These are phyloP conservation scores for Hortaea werneckii DNA, from an alignment of 2,329 filamentous ascomycete genomes.

Conservation along the genomic window DNA sequence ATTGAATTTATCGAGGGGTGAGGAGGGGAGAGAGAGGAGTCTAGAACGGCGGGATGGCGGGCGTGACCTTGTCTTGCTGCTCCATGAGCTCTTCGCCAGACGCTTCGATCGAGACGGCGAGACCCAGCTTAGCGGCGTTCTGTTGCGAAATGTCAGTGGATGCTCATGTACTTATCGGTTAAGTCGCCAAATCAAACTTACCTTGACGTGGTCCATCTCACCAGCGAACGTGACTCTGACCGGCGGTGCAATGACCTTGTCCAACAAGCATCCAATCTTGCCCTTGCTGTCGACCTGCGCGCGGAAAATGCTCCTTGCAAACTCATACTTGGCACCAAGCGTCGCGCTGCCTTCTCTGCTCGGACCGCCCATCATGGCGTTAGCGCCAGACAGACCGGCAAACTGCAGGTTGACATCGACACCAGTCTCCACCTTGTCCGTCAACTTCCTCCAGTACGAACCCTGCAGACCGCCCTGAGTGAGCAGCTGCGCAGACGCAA, in stretches of 20 bases:
- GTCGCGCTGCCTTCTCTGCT: slow-evolving; percentile 84
- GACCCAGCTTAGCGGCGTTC: slow-evolving; percentile 90
- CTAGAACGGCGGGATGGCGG: slow-evolving; percentile 32
- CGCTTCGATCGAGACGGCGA: slow-evolving; percentile 86
- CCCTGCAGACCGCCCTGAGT: slow-evolving; percentile 80
- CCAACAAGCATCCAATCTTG: slow-evolving; percentile 82
- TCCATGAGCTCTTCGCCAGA: slow-evolving; percentile 78
- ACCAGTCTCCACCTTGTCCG: slow-evolving; percentile 91
- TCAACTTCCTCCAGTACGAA: slow-evolving; percentile 87
- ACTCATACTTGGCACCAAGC: slow-evolving; percentile 95
- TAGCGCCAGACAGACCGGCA: slow-evolving; percentile 45
- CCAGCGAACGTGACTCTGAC: slow-evolving; percentile 92
- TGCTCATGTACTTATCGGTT: no score
- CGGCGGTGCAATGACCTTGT: slow-evolving; percentile 89
- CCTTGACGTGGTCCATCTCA: slow-evolving; percentile 91
- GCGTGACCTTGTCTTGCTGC: slow-evolving; percentile 51
- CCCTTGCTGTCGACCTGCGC: slow-evolving; percentile 93
- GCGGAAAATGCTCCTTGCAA: slow-evolving; percentile 88
- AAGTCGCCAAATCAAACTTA: slow-evolving; percentile 40
- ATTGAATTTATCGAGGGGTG: not conserved
- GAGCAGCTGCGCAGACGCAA: slow-evolving; percentile 81
- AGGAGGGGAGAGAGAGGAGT: not conserved
- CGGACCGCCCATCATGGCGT: slow-evolving; percentile 60
- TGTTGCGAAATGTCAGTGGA: slow-evolving; percentile 28
- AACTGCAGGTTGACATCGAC: slow-evolving; percentile 89